Conservation (phyloP, 257 asterid species). For the Capsicum pubescens region DNA sequence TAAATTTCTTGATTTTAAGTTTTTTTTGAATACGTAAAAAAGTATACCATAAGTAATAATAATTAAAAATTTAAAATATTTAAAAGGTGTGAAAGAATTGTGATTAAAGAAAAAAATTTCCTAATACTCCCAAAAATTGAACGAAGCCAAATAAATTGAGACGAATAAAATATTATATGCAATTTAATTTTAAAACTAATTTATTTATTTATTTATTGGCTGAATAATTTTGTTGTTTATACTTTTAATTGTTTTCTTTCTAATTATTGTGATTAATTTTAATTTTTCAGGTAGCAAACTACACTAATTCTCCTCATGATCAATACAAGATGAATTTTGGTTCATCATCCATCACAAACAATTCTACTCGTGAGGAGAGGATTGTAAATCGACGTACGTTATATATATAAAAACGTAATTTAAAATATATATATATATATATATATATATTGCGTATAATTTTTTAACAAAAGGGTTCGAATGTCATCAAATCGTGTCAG, state of each 20-base stretch:
- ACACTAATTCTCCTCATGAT: conserved; percentile 34
- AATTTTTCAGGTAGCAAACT: conserved; percentile 52
- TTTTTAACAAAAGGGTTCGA: too few relatives aligned
- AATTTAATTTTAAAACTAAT: too few relatives aligned
- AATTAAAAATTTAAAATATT: too few relatives aligned
- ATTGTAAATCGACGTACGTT: conserved; percentile 61
- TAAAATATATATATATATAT: not conserved
- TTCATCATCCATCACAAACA: conserved; percentile 55
- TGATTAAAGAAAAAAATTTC: too few relatives aligned
- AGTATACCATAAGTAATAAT: too few relatives aligned
- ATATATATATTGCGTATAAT: not conserved
- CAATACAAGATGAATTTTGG: conserved; percentile 59
- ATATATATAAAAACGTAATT: too few relatives aligned
- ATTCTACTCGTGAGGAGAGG: conserved; percentile 44
- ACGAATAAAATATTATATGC: not conserved
- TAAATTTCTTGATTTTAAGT: not conserved
- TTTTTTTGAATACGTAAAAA: too few relatives aligned
- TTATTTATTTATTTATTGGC: too few relatives aligned
- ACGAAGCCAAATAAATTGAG: not conserved
- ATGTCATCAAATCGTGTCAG: not conserved
- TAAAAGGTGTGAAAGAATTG: too few relatives aligned
- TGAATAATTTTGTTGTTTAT: not conserved
- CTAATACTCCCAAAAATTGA: not conserved
- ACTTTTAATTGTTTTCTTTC: not conserved
- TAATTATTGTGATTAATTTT: not conserved